These are phyloP conservation scores for Corchorus capsularis DNA, from an alignment of 345 rosid species.

Conservation along the genomic window DNA sequence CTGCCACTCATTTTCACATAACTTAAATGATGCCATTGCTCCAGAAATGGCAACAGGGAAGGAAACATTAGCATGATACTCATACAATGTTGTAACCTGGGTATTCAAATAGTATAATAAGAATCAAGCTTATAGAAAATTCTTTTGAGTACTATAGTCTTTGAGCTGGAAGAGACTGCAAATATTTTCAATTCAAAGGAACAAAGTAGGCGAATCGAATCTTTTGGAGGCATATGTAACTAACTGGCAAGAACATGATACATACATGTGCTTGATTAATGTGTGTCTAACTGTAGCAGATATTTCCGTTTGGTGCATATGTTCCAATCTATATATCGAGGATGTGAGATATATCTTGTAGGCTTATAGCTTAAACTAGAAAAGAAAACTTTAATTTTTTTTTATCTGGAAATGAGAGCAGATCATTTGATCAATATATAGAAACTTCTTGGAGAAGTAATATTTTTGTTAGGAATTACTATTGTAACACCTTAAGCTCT, in stretches of 20 bases:
- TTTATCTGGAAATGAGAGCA: not conserved
- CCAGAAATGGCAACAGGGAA: not conserved
- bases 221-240: not conserved
- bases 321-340: too few relatives aligned
- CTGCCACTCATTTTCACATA: not conserved
- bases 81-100: not conserved
- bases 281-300: too few relatives aligned
- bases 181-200: not conserved
- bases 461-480: not conserved
- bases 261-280: not conserved
- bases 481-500: not conserved
- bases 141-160: not conserved
- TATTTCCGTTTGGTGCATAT: too few relatives aligned
- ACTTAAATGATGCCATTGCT: not conserved
- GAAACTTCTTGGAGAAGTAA: not conserved
- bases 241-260: not conserved
- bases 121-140: not conserved
- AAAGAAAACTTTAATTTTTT: too few relatives aligned
- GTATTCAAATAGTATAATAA: not conserved
- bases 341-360: too few relatives aligned
- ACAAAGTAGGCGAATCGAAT: not conserved
- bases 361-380: too few relatives aligned
- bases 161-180: not conserved
- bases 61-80: not conserved
- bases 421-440: slow-evolving; percentile 9